Evolutionary conservation across 306 rosid genomes (phyloP).

Genomic region (Abrus precatorius): DNA sequence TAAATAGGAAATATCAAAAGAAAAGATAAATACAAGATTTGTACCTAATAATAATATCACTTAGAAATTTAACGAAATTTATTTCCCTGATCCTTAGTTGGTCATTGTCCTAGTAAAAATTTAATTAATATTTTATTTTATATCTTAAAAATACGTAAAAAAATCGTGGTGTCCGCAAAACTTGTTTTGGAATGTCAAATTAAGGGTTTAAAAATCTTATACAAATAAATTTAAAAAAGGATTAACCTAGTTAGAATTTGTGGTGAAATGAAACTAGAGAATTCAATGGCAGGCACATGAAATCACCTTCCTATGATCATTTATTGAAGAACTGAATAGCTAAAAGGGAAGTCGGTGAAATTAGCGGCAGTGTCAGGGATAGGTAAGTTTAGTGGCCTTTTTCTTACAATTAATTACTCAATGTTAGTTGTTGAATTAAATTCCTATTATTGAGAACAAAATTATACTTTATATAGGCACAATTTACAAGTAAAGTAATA

Average conservation of each 20-base stretch:
- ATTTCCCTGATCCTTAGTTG: too few species aligned
- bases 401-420: not conserved
- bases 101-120: too few species aligned
- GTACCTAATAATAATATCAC: not conserved
- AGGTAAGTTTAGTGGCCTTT: not conserved
- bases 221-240: not conserved
- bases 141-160: too few species aligned
- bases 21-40: too few species aligned
- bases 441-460: too few species aligned
- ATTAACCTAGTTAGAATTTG: not conserved
- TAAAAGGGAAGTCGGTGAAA: not conserved
- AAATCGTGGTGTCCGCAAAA: not conserved
- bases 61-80: not conserved
- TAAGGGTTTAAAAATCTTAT: not conserved
- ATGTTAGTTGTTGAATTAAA: too few species aligned
- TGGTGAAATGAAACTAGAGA: not conserved
- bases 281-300: not conserved
- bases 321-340: not conserved
- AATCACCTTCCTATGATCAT: not conserved
- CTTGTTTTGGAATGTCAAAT: not conserved
- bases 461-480: too few species aligned
- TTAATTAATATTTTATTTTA: too few species aligned
- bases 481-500: too few species aligned
- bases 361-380: not conserved
- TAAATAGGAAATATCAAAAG: too few species aligned